Percentiles rank a stretch among this genome's conserved stretches.
These are phyloP conservation scores for Teunomyces barrocoloradensis DNA, from an alignment of 805 yeast species.

Conservation along the genomic window DNA sequence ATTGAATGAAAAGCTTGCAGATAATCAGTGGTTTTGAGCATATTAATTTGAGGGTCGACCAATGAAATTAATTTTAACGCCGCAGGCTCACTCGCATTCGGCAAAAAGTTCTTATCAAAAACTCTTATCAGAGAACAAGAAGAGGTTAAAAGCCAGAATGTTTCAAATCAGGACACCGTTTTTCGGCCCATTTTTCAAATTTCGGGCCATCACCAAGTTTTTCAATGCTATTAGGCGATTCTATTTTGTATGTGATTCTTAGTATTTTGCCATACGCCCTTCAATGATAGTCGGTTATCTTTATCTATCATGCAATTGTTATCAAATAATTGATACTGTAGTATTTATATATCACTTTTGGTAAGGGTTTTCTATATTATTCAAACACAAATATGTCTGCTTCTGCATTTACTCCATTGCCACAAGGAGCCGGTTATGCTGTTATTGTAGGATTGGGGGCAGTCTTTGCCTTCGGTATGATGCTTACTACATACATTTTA, in stretches of 20 bases:
- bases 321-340: not conserved
- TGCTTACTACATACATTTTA: conserved; percentile 64
- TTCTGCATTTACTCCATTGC: conserved; percentile 35
- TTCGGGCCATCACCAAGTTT: not conserved
- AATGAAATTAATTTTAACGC: not conserved
- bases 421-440: conserved; percentile 85
- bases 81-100: not conserved
- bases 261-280: not conserved
- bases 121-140: conserved; percentile 2
- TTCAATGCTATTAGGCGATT: not conserved
- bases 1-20: not conserved
- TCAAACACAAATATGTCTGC: conserved; percentile 12
- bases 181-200: conserved; percentile 3
- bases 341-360: not conserved
- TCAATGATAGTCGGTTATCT: not conserved
- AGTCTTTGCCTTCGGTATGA: conserved; percentile 77
- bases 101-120: not conserved
- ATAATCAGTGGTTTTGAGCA: not conserved
- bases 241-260: not conserved
- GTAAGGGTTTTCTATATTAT: not conserved
- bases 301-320: not conserved
- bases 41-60: not conserved
- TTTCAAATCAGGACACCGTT: not conserved
- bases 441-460: conserved; percentile 86
- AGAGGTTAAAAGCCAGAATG: not conserved